Evolutionary conservation across 2,329 filamentous ascomycete genomes (phyloP), one percentile per base, ranked within the genome.

Genomic region (Penicillium sp.): DNA sequence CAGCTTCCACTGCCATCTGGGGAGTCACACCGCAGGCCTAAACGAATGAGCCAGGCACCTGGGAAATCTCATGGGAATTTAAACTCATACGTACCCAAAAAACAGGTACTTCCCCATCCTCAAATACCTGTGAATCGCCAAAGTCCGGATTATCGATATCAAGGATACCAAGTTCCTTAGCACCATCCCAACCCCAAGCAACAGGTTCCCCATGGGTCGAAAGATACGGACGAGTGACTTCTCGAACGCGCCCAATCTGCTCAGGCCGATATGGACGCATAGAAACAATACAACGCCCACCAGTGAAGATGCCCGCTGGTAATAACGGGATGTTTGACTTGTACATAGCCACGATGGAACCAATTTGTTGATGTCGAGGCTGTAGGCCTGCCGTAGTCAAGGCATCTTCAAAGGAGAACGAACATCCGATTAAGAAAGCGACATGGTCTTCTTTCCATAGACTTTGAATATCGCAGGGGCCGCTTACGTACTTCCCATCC

Each of bases 21-120:
- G 87, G 85, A 37, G 86, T 88, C 11, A 88, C 85, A 33, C 86
- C 86, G 66, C 86, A 89, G 0, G 84, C 86, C 85, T 86, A 84
- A 61, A 19, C 19, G 21, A 39, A 14, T 27, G 3, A 50, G 33
- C 37, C 10, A 27, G 7, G n/a, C 10, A 13, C 26, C 4, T 44
- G n/a, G 26, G 4, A 25, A 11, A 55, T 62, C 19, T 1, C 9
- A 6, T 35, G 29, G 11, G 11, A 19, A 33, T 14, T 35, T 35
- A 29, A 6, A 47, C 5, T 48, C 1, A 13, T 14, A 39, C 48
- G 7, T 50, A 71, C 70, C 70, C 70, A 73, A 16, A 72, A 73
- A 2, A 73, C 64, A 1, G 70, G 69, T 9, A 72, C 60, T 51
- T 70, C 65, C 0, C 80, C 82, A 29, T 77, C 70, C 16, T 66